Evolutionary conservation across 192 early-diverging fungal species (phyloP).

Genomic region (Umbelopsis vinacea): DNA sequence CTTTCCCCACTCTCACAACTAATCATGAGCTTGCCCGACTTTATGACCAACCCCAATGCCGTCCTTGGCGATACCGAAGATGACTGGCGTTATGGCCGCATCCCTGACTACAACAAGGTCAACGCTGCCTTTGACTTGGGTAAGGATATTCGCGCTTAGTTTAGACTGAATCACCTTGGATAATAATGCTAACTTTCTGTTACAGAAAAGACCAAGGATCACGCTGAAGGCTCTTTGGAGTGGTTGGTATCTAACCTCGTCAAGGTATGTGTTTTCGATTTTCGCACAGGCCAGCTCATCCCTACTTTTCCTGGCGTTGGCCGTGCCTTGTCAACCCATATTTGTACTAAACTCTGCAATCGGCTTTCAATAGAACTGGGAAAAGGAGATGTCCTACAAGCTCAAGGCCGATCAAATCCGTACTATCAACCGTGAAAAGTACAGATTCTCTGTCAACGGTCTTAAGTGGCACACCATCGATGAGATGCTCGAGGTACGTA

Average conservation of each 20-base stretch:
- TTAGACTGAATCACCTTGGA: no score
- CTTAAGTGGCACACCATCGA: slow-evolving; percentile 44
- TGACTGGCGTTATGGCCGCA: slow-evolving; percentile 48
- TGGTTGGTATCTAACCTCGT: slow-evolving; percentile 47
- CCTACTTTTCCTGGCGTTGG: background rate
- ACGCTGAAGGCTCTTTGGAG: slow-evolving; percentile 45
- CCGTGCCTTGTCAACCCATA: background rate
- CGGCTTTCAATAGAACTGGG: slow-evolving; percentile 45
- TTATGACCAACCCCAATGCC: slow-evolving; percentile 52
- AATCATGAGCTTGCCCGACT: slow-evolving; percentile 44
- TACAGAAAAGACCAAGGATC: slow-evolving; percentile 41
- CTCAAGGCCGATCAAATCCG: slow-evolving; percentile 44
- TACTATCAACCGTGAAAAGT: slow-evolving; percentile 47
- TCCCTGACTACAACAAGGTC: slow-evolving; percentile 48
- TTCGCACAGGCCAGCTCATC: background rate
- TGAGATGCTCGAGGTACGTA: slow-evolving; percentile 44
- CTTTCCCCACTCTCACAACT: background rate
- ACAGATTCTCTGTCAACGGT: slow-evolving; percentile 50
- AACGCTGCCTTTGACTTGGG: slow-evolving; percentile 45
- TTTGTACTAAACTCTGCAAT: slow-evolving; percentile 6
- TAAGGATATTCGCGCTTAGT: background rate
- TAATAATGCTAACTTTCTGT: background rate
- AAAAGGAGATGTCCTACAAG: slow-evolving; percentile 52
- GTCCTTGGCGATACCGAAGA: slow-evolving; percentile 46
- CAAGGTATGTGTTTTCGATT: slow-evolving; percentile 32